Evolutionary conservation across 108 stramenopile genomes (phyloP), one percentile per base, ranked within the genome.

Genomic region (Skeletonema tropicum): DNA sequence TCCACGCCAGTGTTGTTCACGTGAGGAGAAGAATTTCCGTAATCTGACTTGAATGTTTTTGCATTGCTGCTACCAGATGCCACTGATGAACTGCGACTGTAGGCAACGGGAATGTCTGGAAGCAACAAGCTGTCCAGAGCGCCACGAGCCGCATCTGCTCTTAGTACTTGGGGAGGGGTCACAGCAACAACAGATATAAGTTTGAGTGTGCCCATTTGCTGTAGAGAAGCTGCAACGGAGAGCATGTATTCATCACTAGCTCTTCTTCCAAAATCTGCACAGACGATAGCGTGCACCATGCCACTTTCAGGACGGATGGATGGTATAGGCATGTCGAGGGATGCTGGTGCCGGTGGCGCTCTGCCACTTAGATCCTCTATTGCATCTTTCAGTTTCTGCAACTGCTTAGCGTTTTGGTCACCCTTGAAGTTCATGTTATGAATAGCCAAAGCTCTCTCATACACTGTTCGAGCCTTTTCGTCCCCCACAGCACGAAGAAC

Each of bases 131-230:
- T 71, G 60, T 81, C 80, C 6, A 81, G 52, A 13, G 72, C 67
- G n/a, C 36, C 70, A 17, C 80, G 71, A 36, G 75, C 75, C 36
- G 74, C 45, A 57, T 75, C 33, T 32, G 74, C 74, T n/a, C 68
- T 35, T 9, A 35, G 49, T 12, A 39, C 55, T 49, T 80, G 75
- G 29, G 74, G 75, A 62, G 70, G 41, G 15, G 57, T 48, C 17
- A 65, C 63, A 11, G 62, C 55, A 69, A 81, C 59, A 21, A 81
- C 46, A 3, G 75, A 46, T 5, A 81, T 38, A 49, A 76, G 80
- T 19, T 76, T 70, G 19, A 81, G 69, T 10, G 62, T 70, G 36
- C 75, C 69, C 80, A 81, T 81, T 64, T 61, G 62, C 39, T 70
- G 52, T 5, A 81, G 60, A 25, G 80, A 75, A 26, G 68, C 6